Percentiles rank a stretch among this genome's conserved stretches.
phyloP scores from a whole-genome alignment of 2,329 filamentous ascomycete species.

The Aureobasidium sp. region DNA sequence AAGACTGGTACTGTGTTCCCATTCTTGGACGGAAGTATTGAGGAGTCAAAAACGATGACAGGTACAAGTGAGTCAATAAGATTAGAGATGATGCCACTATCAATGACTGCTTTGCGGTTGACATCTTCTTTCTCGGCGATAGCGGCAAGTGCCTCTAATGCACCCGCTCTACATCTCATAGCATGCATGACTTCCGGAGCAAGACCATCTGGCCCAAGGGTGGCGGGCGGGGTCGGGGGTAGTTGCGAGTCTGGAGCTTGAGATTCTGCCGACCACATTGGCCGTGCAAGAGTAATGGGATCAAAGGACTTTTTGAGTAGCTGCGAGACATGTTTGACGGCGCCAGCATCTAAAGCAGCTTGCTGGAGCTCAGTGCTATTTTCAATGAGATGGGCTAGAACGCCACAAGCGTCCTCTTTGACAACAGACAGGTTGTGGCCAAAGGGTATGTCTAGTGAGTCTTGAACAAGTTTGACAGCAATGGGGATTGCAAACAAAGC shows the following conservation, averaged over 20 bases:
- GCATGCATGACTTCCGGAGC: constrained; percentile 58
- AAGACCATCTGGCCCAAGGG: constrained; percentile 55
- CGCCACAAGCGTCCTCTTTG: constrained; percentile 63
- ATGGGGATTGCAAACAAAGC: constrained; percentile 41
- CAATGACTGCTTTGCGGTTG: constrained; percentile 73
- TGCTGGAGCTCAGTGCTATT: constrained; percentile 75
- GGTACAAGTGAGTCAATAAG: constrained; percentile 76
- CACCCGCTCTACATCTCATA: constrained; percentile 67
- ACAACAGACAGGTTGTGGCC: constrained; percentile 47
- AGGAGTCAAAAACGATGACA: constrained; percentile 26
- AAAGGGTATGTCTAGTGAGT: constrained; percentile 20
- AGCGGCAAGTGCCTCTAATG: constrained; percentile 72
- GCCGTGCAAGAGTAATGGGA: constrained; percentile 42
- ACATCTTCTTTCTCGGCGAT: constrained; percentile 75
- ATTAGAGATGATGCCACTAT: constrained; percentile 71
- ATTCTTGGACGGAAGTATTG: constrained; percentile 40
- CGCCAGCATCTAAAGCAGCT: constrained; percentile 65
- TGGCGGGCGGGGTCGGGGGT: constrained; percentile 30
- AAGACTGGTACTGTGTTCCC: constrained; percentile 76
- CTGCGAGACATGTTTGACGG: constrained; percentile 55
- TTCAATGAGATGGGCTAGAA: constrained; percentile 70
- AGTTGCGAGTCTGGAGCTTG: constrained; percentile 21
- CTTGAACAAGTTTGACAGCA: constrained; percentile 42
- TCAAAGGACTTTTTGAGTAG: constrained; percentile 62
- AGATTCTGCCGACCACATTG: constrained; percentile 48